phyloP scores from a whole-genome alignment of 1,284 basidiomycete species.

The Trametes pubescens region DNA sequence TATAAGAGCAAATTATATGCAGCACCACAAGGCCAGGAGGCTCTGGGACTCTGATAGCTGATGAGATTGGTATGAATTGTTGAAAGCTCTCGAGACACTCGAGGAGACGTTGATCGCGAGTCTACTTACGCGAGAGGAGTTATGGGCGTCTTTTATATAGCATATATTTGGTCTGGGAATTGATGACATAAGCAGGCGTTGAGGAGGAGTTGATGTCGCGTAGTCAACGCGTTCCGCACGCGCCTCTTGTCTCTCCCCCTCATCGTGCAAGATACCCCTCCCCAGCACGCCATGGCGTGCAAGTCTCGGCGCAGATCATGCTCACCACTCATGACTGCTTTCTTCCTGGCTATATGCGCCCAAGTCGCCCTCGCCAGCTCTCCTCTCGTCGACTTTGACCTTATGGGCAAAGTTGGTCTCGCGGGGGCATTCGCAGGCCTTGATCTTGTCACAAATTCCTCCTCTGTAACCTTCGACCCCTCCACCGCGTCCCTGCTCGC shows the following conservation, averaged over 20 bases:
- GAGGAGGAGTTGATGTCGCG: slow-evolving; percentile 28
- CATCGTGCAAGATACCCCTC: slow-evolving; percentile 38
- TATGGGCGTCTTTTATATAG: background rate
- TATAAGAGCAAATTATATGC: too few relatives aligned
- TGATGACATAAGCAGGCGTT: slow-evolving; percentile 30
- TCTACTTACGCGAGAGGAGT: too few relatives aligned
- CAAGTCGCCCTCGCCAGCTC: slow-evolving; percentile 62
- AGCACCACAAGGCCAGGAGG: too few relatives aligned
- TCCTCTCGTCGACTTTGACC: slow-evolving; percentile 88
- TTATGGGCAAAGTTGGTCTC: slow-evolving; percentile 90
- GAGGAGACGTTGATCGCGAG: too few relatives aligned
- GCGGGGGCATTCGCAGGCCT: slow-evolving; percentile 89
- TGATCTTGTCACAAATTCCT: slow-evolving; percentile 72
- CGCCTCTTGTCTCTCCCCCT: slow-evolving; percentile 24
- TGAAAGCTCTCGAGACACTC: too few relatives aligned
- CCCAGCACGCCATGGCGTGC: slow-evolving; percentile 34
- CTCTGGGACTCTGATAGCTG: too few relatives aligned
- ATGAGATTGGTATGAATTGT: too few relatives aligned
- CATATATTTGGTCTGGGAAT: background rate
- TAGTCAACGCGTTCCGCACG: slow-evolving; percentile 23
- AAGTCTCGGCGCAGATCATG: slow-evolving; percentile 29
- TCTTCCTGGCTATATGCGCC: slow-evolving; percentile 36
- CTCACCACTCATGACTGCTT: slow-evolving; percentile 23
- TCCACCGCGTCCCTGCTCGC: slow-evolving; percentile 74
- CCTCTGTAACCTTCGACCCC: slow-evolving; percentile 67